Evolutionary conservation across 2,329 filamentous ascomycete species (phyloP).

Genomic region (Alternaria novae-zelandiae): DNA sequence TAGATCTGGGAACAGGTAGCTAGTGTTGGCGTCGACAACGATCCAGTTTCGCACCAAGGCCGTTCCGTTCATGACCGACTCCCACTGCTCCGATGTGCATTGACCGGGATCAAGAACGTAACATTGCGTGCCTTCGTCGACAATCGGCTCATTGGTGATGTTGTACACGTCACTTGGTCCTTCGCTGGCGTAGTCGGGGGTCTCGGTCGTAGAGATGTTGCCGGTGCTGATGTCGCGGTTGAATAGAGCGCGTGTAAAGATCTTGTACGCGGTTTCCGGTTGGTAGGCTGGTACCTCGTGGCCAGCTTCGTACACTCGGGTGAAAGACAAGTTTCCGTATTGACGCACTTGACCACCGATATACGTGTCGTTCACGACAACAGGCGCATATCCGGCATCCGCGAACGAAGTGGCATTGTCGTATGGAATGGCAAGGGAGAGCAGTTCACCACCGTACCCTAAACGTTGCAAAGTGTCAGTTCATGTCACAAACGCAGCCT

Average conservation of each 20-base stretch:
- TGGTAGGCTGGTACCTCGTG: constrained; percentile 59
- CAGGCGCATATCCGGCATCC: constrained; percentile 72
- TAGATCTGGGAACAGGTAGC: constrained; percentile 37
- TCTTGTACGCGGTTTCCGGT: constrained; percentile 58
- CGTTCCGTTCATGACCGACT: constrained; percentile 39
- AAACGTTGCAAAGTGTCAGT: neutral
- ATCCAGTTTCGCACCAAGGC: constrained; percentile 44
- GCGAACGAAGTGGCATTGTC: constrained; percentile 64
- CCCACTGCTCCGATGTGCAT: constrained; percentile 41
- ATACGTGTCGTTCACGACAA: constrained; percentile 71
- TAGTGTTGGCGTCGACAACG: constrained; percentile 43
- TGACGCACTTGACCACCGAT: constrained; percentile 77
- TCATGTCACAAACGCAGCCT: neutral
- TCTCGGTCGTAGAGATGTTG: constrained; percentile 48
- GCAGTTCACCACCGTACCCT: constrained; percentile 73
- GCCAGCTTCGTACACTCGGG: constrained; percentile 59
- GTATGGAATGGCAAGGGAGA: constrained; percentile 65
- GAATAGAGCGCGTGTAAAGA: constrained; percentile 60
- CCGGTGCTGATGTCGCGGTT: constrained; percentile 63
- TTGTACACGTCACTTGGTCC: constrained; percentile 51
- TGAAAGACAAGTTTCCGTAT: constrained; percentile 69
- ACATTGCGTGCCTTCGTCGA: constrained; percentile 46
- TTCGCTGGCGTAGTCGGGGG: constrained; percentile 45
- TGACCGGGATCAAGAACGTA: constrained; percentile 39
- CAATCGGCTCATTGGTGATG: constrained; percentile 55